These are phyloP conservation scores for Xylaria sp. DNA, from an alignment of 2,329 filamentous ascomycete species.

Conservation along the genomic window DNA sequence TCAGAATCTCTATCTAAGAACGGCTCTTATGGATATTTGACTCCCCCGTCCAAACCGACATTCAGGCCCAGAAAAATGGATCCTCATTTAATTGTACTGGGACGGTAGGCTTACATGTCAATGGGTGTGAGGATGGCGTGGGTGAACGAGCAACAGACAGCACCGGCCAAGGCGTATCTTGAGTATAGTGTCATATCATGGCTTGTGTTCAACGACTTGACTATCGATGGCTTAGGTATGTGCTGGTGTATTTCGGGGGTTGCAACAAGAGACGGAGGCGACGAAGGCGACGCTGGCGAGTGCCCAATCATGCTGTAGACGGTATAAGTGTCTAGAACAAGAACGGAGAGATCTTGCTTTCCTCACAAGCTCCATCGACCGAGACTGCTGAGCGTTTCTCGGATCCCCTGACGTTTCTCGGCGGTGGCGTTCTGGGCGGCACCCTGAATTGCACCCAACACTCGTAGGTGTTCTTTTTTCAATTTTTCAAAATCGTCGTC, in stretches of 20 bases:
- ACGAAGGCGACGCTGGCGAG: not conserved
- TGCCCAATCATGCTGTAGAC: slow-evolving; percentile 27
- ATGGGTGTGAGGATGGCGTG: slow-evolving; percentile 35
- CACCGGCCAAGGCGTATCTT: slow-evolving; percentile 36
- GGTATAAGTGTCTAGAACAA: slow-evolving; percentile 33
- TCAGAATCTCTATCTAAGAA: slow-evolving; percentile 17
- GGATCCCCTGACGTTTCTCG: slow-evolving; percentile 39
- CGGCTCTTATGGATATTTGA: slow-evolving; percentile 15
- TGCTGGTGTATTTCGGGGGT: slow-evolving; percentile 18
- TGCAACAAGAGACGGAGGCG: slow-evolving; percentile 9
- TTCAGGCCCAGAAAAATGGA: not conserved
- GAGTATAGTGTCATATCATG: slow-evolving; percentile 27
- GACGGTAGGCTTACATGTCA: slow-evolving; percentile 34
- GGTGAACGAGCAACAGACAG: slow-evolving; percentile 37
- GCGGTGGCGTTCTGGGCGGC: slow-evolving; percentile 41
- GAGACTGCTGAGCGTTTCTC: slow-evolving; percentile 37
- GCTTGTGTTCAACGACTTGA: slow-evolving; percentile 13
- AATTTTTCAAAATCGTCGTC: slow-evolving; percentile 65
- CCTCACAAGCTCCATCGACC: slow-evolving; percentile 24
- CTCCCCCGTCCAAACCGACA: not conserved
- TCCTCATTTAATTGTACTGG: slow-evolving; percentile 15
- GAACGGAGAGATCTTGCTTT: slow-evolving; percentile 2
- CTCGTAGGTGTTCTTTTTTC: slow-evolving; percentile 60
- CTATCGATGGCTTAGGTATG: slow-evolving; percentile 22
- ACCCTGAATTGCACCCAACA: slow-evolving; percentile 45